These are phyloP conservation scores for Tetrapyrgos nigripes DNA, from an alignment of 1,284 basidiomycete genomes.

Conservation along the genomic window DNA sequence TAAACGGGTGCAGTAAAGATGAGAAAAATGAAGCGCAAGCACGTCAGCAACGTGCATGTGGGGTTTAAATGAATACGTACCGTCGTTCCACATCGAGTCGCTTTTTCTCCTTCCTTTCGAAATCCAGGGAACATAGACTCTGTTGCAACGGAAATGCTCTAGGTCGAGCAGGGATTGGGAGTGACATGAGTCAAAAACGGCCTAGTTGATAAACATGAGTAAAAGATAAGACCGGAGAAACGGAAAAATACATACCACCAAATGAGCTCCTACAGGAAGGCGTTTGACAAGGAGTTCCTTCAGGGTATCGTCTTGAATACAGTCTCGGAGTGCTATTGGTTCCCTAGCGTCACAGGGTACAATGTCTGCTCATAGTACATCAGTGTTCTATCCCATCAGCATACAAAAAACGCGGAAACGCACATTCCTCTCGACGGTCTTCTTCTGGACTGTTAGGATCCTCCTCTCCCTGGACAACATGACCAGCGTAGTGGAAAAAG, in stretches of 20 bases:
- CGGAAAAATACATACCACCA: constrained; percentile 37
- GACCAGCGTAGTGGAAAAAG: constrained; percentile 49
- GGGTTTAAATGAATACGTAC: constrained; percentile 25
- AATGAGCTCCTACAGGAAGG: constrained; percentile 45
- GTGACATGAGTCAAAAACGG: constrained; percentile 56
- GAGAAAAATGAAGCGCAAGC: background rate
- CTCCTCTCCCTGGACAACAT: constrained; percentile 34
- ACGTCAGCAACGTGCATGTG: background rate
- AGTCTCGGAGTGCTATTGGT: constrained; percentile 27
- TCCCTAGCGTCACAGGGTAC: constrained; percentile 27
- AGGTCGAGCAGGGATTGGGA: constrained; percentile 55
- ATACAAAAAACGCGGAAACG: constrained; percentile 8
- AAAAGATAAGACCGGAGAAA: background rate
- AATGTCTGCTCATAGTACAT: constrained; percentile 9
- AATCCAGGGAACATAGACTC: constrained; percentile 52
- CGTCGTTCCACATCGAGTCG: constrained; percentile 39
- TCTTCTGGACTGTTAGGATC: constrained; percentile 36
- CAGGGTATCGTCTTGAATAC: constrained; percentile 42
- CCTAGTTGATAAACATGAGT: constrained; percentile 25
- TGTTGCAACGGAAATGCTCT: constrained; percentile 51
- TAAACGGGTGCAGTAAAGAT: no score
- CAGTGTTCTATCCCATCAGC: background rate
- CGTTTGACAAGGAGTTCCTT: constrained; percentile 43
- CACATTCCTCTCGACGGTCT: constrained; percentile 47
- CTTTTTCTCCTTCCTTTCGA: constrained; percentile 48